phyloP scores from a whole-genome alignment of 169 alveolate genomes.

The Plasmodium ovale region DNA sequence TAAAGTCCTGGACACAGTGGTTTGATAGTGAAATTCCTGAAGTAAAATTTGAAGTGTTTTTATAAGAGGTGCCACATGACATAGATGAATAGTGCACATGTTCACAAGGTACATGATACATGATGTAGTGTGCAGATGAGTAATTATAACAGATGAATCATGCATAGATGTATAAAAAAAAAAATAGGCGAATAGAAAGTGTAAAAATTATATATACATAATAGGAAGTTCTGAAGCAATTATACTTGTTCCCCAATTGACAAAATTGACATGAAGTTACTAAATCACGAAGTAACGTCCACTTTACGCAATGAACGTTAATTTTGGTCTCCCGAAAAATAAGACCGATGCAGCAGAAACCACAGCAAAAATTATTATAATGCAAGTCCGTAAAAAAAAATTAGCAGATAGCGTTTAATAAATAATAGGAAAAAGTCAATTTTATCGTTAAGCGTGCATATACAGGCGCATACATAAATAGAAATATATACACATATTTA shows the following conservation, averaged over 20 bases:
- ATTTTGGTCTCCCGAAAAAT: too few species aligned
- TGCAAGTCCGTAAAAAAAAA: not conserved
- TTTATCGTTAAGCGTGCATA: not conserved
- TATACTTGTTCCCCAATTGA: too few species aligned
- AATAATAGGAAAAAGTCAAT: not conserved
- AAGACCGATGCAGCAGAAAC: not conserved
- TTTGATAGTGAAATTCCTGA: conserved; percentile 14
- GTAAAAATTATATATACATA: too few species aligned
- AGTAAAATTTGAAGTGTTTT: not conserved
- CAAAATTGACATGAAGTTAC: too few species aligned
- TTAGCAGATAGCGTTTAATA: not conserved
- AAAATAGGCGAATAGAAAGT: too few species aligned
- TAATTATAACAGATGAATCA: too few species aligned
- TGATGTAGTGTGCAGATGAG: not conserved
- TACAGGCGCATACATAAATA: too few species aligned
- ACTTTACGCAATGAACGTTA: too few species aligned
- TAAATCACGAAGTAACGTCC: too few species aligned
- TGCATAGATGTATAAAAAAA: not conserved
- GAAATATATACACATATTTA: too few species aligned
- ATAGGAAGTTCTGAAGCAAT: too few species aligned
- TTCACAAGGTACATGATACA: not conserved
- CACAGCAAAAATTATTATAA: not conserved
- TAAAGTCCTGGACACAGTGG: conserved; percentile 14
- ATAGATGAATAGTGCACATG: not conserved
- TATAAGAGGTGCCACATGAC: not conserved